Evolutionary conservation across 805 yeast species (phyloP).

Genomic region (Zygoascus biomembranicola): DNA sequence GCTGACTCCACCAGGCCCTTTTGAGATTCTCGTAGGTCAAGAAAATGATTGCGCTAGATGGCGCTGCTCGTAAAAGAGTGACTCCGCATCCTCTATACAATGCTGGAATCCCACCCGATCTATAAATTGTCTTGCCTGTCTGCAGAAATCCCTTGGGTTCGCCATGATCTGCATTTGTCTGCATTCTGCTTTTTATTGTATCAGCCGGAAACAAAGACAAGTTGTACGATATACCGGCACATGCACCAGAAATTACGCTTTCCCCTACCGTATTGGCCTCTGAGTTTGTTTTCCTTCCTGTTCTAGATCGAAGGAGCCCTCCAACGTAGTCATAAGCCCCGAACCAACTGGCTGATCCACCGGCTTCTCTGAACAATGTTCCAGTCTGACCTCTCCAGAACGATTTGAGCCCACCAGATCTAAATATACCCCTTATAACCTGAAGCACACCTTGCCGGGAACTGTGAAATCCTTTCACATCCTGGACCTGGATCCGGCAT

Average conservation of each 20-base stretch:
- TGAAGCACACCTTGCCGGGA: conserved; percentile 16
- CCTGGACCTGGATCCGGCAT: conserved; percentile 74
- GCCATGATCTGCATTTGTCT: conserved; percentile 40
- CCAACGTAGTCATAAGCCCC: conserved; percentile 66
- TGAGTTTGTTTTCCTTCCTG: neutral
- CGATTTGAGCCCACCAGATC: conserved; percentile 54
- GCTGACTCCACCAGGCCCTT: neutral
- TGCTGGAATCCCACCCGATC: conserved; percentile 54
- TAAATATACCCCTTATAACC: conserved; percentile 36
- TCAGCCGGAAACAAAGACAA: conserved; percentile 81
- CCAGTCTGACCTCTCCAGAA: conserved; percentile 84
- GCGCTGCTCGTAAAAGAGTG: conserved; percentile 72
- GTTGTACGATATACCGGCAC: conserved; percentile 79
- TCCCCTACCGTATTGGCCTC: conserved; percentile 35
- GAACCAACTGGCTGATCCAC: conserved; percentile 93
- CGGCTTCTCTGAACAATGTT: conserved; percentile 72
- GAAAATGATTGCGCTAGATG: conserved; percentile 85
- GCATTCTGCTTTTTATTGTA: conserved; percentile 81
- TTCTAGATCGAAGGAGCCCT: conserved; percentile 1
- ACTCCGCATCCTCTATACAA: conserved; percentile 82
- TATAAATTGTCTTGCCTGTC: conserved; percentile 36
- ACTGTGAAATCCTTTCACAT: conserved; percentile 18
- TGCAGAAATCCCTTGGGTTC: conserved; percentile 25
- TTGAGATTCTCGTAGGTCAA: conserved; percentile 54
- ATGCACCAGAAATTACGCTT: conserved; percentile 68